Evolutionary conservation across 139 green algal species (phyloP), one percentile per base, ranked within the genome.

Genomic region (Chlamydomonas schloesseri): DNA sequence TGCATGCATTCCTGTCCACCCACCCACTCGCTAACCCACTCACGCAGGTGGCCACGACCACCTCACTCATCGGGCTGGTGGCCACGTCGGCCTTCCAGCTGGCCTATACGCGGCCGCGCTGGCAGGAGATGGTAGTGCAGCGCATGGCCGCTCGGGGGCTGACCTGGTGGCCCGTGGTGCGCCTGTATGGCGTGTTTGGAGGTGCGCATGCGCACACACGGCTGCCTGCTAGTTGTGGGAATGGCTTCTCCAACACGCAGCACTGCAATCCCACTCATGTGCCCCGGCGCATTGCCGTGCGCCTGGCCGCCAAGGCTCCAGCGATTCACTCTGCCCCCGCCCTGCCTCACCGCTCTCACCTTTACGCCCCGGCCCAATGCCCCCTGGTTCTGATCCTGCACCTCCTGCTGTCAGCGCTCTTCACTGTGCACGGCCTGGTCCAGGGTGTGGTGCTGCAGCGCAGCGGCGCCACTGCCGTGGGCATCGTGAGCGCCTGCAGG

Each of bases 361-460:
- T 24, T 71, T 21, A 2, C 14, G 2, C n/a, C 71, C 71, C n/a
- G n/a, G n/a, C n/a, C n/a, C n/a, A n/a, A n/a, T n/a, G n/a, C n/a
- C n/a, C n/a, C n/a, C n/a, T n/a, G n/a, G n/a, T n/a, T n/a, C n/a
- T n/a, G n/a, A n/a, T n/a, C n/a, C n/a, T n/a, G n/a, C n/a, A n/a
- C 46, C 28, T 62, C 11, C 21, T 46, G 0, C 36, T 60, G 28
- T 29, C 62, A 77, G 74, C 84, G 24, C 65, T 84, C 9, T 84
- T 84, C 75, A 80, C 74, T 29, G 74, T 67, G 20, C 84, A 89
- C 65, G 65, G 67, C 1, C 71, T 89, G 60, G 74, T 89, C n/a
- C 84, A 89, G 74, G 84, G 74, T 8, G 65, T 58, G 6, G 84
- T 89, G 33, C 75, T 89, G 74, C 73, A 89, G 74, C 69, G 36